phyloP scores from a whole-genome alignment of 495 filamentous ascomycete species.

The Penicillium waksmanii region DNA sequence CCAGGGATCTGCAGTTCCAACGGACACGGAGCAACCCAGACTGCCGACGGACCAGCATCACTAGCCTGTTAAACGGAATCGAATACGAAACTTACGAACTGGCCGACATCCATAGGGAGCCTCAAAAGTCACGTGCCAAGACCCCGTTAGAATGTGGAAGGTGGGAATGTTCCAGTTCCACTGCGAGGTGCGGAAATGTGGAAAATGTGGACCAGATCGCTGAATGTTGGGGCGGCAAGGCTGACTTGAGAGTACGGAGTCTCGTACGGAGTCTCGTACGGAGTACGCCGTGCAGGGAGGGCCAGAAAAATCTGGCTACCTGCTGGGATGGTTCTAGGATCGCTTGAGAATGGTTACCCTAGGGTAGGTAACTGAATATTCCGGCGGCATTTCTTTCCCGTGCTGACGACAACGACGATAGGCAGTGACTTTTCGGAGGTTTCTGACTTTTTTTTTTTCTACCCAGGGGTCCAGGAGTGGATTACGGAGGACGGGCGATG shows the following conservation, averaged over 20 bases:
- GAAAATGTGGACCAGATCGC: neutral
- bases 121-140: conserved; percentile 20
- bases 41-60: conserved; percentile 7
- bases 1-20: neutral
- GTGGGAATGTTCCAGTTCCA: conserved; percentile 4
- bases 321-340: neutral
- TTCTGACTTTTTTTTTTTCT: neutral
- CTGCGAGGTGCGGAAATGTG: neutral
- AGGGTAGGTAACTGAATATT: too few species aligned
- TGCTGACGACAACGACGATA: conserved; percentile 5
- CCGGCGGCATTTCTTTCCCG: neutral
- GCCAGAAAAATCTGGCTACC: conserved; percentile 1
- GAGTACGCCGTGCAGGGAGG: neutral
- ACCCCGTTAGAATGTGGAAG: neutral
- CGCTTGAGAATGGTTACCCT: too few species aligned
- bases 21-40: conserved; percentile 6
- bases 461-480: neutral
- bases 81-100: neutral
- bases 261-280: too few species aligned
- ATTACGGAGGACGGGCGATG: neutral
- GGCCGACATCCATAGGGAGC: conserved; percentile 8
- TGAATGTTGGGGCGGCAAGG: conserved; percentile 8
- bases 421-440: neutral
- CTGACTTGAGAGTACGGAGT: neutral
- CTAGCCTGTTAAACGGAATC: neutral